Conservation (phyloP, 768 basidiomycete genomes). For the Xerocomellus amylosporus region DNA sequence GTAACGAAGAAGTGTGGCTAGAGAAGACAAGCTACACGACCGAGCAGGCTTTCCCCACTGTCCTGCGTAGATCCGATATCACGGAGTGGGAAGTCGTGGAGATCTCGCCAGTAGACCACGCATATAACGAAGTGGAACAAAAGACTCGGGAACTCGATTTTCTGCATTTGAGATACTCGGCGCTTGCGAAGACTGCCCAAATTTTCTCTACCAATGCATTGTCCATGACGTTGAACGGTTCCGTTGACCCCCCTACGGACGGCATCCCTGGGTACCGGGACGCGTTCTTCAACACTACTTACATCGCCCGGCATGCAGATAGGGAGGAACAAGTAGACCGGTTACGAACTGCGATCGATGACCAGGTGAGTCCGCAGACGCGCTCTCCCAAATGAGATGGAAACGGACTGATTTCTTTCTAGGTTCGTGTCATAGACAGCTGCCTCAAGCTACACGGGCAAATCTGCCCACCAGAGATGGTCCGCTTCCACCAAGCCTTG, state of each 20-base stretch:
- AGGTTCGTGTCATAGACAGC: conserved; percentile 79
- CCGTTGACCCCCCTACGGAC: conserved; percentile 78
- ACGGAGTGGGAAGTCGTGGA: conserved; percentile 66
- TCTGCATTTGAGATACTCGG: conserved; percentile 67
- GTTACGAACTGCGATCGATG: conserved; percentile 71
- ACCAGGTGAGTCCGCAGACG: conserved; percentile 53
- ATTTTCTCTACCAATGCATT: conserved; percentile 73
- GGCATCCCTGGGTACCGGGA: conserved; percentile 76
- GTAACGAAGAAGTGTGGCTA: conserved; percentile 73
- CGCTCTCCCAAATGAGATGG: background rate
- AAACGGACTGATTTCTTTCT: conserved; percentile 2
- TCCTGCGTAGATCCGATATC: conserved; percentile 86
- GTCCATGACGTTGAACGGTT: conserved; percentile 82
- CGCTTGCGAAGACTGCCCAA: conserved; percentile 75
- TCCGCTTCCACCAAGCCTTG: conserved; percentile 89
- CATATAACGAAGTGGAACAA: conserved; percentile 74
- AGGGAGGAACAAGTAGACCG: conserved; percentile 69
- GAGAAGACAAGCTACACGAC: conserved; percentile 89
- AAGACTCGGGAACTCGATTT: conserved; percentile 76
- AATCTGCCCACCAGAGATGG: conserved; percentile 82
- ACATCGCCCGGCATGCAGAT: conserved; percentile 65
- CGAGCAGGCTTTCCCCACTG: conserved; percentile 87
- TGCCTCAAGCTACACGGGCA: conserved; percentile 82
- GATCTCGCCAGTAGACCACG: conserved; percentile 83
- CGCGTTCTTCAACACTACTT: conserved; percentile 71